Evolutionary conservation across 2,329 filamentous ascomycete genomes (phyloP), one percentile per base, ranked within the genome.

Genomic region (Arthrobotrys conoides): DNA sequence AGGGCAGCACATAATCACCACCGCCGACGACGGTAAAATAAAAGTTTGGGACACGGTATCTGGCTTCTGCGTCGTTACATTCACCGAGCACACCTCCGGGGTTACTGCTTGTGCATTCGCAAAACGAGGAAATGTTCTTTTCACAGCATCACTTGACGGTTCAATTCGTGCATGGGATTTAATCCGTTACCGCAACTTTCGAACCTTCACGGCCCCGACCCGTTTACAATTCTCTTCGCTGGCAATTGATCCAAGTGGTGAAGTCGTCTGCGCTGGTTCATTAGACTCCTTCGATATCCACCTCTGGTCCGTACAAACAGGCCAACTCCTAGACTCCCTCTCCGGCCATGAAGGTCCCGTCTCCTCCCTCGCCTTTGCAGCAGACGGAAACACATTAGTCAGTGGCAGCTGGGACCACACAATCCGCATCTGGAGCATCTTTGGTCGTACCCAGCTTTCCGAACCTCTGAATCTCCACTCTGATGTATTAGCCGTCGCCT

Each of bases 31-130:
- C 84, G 96, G 96, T 66, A 98, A 98, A 85, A 92, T 99, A 84
- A 99, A 99, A 84, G 93, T 99, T 38, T 99, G 96, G 96, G 96
- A 99, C 84, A 91, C 95, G 33, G 92, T 93, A 73, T 97, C 96
- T 0, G 96, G 96, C 0, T 99, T 99, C 86, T 99, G 96, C 83
- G 93, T 98, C 41, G 95, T 98, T 33, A 99, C 96, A 0, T 99
- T 99, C 82, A 97, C 95, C 0, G 96, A 99, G 84, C 96, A 99
- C 84, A 94, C 93, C 0, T 95, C 93, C 81, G 94, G 93, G 69
- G 94, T 99, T 1, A 98, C 95, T 10, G 92, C 93, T 0, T 97
- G 94, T 84, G 92, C 97, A 82, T 98, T 98, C 84, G 92, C 96
- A 0, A 97, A 96, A 85, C 92, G 94, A 83, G 96, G 96, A 80